Evolutionary conservation across 371 early-diverging fungal genomes (phyloP).

Genomic region (Mortierella sp.): DNA sequence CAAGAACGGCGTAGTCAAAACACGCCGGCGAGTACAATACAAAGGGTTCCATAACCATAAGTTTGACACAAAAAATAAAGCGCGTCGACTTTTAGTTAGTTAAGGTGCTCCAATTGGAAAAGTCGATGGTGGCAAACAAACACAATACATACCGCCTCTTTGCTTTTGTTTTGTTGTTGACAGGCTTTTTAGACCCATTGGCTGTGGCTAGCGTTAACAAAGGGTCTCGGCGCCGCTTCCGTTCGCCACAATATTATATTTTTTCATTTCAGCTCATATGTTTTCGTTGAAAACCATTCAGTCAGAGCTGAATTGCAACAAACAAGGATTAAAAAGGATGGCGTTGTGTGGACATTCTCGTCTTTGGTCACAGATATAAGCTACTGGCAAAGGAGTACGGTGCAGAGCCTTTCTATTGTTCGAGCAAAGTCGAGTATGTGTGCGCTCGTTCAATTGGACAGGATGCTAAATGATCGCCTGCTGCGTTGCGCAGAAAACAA

Average conservation of each 20-base stretch:
- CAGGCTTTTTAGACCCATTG: background rate
- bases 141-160: background rate
- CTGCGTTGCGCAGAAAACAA: slow-evolving; percentile 13
- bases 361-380: background rate
- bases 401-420: background rate
- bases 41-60: background rate
- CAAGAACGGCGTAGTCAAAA: background rate
- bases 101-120: background rate
- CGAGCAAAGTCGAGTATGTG: background rate
- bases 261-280: background rate
- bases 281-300: background rate
- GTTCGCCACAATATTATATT: background rate
- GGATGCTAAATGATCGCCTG: background rate
- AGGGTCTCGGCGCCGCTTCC: no score
- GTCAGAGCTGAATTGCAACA: background rate
- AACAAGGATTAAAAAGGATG: background rate
- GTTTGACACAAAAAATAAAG: background rate
- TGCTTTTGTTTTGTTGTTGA: background rate
- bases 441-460: background rate
- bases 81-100: background rate
- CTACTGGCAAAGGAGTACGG: background rate
- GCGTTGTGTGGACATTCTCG: background rate
- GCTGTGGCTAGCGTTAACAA: background rate
- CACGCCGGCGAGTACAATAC: background rate
- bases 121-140: background rate